Conservation (phyloP, 1,284 basidiomycete species). For the Rhodotorula sp. region DNA sequence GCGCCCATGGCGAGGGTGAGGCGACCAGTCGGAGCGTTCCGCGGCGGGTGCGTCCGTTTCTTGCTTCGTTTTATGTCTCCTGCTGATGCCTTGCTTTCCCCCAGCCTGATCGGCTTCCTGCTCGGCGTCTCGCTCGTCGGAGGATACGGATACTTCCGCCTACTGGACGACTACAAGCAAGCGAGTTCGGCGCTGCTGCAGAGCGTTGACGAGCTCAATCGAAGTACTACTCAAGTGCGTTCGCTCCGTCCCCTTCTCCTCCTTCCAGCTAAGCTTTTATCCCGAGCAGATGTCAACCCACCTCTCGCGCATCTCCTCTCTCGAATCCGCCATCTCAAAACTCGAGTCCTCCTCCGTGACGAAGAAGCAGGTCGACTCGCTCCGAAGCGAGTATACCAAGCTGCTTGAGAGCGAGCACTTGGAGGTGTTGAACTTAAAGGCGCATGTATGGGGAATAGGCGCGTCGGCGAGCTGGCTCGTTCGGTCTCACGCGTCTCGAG, state of each 20-base stretch:
- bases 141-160: constrained; percentile 24
- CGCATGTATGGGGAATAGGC: constrained; percentile 33
- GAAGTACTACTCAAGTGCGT: constrained; percentile 15
- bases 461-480: not conserved
- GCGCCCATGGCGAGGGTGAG: constrained; percentile 4
- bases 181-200: constrained; percentile 8
- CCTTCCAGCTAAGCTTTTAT: no score
- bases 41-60: constrained; percentile 23
- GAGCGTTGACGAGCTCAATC: constrained; percentile 23
- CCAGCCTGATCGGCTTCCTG: constrained; percentile 20
- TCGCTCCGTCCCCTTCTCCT: no score
- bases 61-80: no score
- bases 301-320: constrained; percentile 15
- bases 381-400: constrained; percentile 26
- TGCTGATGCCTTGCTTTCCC: not conserved
- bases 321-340: constrained; percentile 7
- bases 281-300: constrained; percentile 15
- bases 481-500: not conserved
- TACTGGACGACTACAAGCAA: constrained; percentile 24
- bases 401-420: constrained; percentile 26
- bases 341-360: not conserved
- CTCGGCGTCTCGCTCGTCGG: constrained; percentile 17
- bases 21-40: constrained; percentile 31
- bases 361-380: constrained; percentile 1
- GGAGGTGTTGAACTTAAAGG: constrained; percentile 22